Base-by-base conservation (phyloP, 2,329 filamentous ascomycete genomes). In the Biscogniauxia marginata region DNA sequence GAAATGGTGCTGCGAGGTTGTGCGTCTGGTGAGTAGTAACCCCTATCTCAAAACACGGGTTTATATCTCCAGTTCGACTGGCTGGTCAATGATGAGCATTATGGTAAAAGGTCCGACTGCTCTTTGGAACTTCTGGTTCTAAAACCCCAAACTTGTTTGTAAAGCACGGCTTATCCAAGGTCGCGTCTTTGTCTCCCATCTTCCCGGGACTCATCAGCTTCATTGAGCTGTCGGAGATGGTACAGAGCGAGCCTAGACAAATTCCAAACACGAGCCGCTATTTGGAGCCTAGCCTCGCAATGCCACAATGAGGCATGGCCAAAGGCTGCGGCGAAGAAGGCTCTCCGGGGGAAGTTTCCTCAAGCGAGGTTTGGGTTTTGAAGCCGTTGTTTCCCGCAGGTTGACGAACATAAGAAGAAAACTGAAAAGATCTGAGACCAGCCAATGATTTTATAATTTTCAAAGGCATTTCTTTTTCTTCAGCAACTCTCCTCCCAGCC, bases 401-500 rank as follows among this genome's bases (percentile, higher is more conserved):
- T 71, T 83, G 78, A 83, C 71, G 81, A 76, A 71, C 67, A 73
- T 68, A 67, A 67, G 65, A 72, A 72, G 70, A 80, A 67, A 83
- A 88, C 85, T 89, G 85, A 88, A 89, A 89, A 90, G 86, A 89
- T 82, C 87, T 89, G 87, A 90, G 79, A 78, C 78, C 68, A 57
- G 65, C 64, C 56, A 54, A 61, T 50, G 51, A 52, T 58, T 63
- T 55, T 45, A 24, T 19, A 30, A 34, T 22, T 50, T 53, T 43
- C 30, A 19, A 52, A 39, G 4, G 3, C 23, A 47, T 34, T 52
- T 49, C 5, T 22, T 54, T 44, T 52, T 44, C 50, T 24, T 39
- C 50, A 52, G 13, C 48, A 25, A 18, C 24, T 30, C 48, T 25
- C 51, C 34, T 13, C 9, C 13, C 30, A 24, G n/a, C 55, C 39